Conservation (phyloP, 495 filamentous ascomycete genomes). For the Apiosordaria backusii region DNA sequence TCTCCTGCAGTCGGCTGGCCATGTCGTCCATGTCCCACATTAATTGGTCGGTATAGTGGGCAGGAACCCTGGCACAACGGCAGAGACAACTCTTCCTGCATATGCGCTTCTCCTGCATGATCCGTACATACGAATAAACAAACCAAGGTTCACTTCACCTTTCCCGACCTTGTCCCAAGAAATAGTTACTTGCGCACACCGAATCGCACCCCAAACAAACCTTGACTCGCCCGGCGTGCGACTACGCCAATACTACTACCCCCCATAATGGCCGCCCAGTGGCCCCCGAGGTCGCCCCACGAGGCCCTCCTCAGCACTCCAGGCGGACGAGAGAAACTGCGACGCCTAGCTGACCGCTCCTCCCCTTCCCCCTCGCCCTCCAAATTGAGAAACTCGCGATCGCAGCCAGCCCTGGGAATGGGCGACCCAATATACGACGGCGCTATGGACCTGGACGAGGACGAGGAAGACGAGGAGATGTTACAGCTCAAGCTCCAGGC, state of each 20-base stretch:
- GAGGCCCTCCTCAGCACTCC: constrained; percentile 81
- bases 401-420: constrained; percentile 14
- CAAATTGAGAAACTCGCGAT: constrained; percentile 27
- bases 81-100: constrained; percentile 2
- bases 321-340: constrained; percentile 66
- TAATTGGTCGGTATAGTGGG: constrained; percentile 31
- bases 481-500: constrained; percentile 76
- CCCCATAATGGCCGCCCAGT: constrained; percentile 49
- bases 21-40: constrained; percentile 28
- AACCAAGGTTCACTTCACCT: background rate
- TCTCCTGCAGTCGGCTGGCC: constrained; percentile 21
- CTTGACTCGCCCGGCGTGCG: background rate
- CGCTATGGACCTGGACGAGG: constrained; percentile 36
- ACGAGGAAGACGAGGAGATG: constrained; percentile 84
- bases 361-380: constrained; percentile 64
- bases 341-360: constrained; percentile 58
- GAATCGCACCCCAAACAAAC: background rate
- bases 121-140: background rate
- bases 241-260: background rate
- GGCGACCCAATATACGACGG: constrained; percentile 27
- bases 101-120: background rate
- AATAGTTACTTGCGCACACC: background rate
- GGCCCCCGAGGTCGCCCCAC: constrained; percentile 85
- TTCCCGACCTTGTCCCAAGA: background rate
- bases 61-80: background rate